Percentiles rank a stretch among this genome's conserved stretches.
phyloP scores from a whole-genome alignment of 202 grass and related monocot genomes.

The Carex arenaria region DNA sequence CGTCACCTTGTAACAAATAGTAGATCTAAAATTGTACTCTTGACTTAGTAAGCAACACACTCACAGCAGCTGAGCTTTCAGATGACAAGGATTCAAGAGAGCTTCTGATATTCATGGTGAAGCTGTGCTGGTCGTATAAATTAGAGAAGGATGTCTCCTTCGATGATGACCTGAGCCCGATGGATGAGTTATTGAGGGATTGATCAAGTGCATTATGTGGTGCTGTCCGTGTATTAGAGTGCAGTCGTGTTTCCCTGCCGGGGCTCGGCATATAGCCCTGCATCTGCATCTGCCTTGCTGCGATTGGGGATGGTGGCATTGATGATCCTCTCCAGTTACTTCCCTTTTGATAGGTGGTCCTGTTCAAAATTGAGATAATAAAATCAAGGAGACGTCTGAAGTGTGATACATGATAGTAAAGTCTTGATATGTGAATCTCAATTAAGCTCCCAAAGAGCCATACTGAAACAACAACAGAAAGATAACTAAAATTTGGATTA shows the following conservation, averaged over 20 bases:
- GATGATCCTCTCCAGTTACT: constrained; percentile 45
- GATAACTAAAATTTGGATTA: not conserved
- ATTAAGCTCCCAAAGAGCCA: not conserved
- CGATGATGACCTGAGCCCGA: constrained; percentile 38
- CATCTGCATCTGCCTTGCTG: constrained; percentile 34
- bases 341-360: constrained; percentile 28
- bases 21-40: not conserved
- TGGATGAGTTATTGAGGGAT: constrained; percentile 43
- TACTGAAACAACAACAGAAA: not conserved
- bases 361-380: constrained; percentile 21
- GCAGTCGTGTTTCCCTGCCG: constrained; percentile 35
- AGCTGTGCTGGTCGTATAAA: constrained; percentile 45
- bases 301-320: constrained; percentile 30
- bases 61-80: constrained; percentile 29
- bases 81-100: constrained; percentile 51
- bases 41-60: not conserved
- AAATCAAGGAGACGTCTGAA: not conserved
- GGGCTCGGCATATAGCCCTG: constrained; percentile 34
- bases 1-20: not conserved
- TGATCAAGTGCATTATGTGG: constrained; percentile 44
- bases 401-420: not conserved
- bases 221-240: constrained; percentile 40
- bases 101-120: constrained; percentile 22
- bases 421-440: not conserved
- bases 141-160: constrained; percentile 49